Evolutionary conservation across 441 rosid species (phyloP).

Genomic region (Erodium moschatum): DNA sequence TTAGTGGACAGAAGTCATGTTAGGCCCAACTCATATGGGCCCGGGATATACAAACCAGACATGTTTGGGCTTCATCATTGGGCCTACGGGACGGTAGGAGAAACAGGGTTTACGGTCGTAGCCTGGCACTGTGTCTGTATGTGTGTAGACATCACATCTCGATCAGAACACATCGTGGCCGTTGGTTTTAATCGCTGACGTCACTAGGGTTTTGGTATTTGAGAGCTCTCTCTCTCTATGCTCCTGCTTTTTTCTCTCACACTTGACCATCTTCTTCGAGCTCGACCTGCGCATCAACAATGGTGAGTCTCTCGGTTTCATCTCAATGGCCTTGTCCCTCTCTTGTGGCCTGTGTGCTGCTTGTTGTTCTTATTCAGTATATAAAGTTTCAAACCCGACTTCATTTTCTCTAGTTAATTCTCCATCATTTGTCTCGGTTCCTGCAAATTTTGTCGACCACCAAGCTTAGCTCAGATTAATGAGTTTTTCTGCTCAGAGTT

Average conservation of each 20-base stretch:
- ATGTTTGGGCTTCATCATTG: no score
- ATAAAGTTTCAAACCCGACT: not conserved
- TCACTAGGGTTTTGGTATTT: constrained; percentile 11
- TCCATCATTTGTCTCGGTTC: not conserved
- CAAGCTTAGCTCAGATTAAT: not conserved
- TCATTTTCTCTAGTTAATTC: not conserved
- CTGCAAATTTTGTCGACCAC: not conserved
- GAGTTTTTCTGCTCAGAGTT: no score
- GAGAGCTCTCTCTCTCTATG: not conserved
- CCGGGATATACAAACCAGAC: not conserved
- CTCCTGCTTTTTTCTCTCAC: not conserved
- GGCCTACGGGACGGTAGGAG: no score
- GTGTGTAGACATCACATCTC: not conserved
- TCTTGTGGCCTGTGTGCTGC: not conserved
- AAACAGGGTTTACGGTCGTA: no score
- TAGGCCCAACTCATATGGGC: not conserved
- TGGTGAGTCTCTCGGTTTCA: not conserved
- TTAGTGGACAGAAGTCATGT: no score
- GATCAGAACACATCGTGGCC: not conserved
- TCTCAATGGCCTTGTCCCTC: not conserved
- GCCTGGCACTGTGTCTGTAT: not conserved
- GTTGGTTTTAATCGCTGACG: not conserved
- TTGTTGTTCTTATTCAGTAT: no score
- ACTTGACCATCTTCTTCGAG: not conserved
- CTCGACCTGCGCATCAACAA: not conserved